Evolutionary conservation across 2,329 filamentous ascomycete species (phyloP), one percentile per base, ranked within the genome.

Genomic region (Cladophialophora yegresii): DNA sequence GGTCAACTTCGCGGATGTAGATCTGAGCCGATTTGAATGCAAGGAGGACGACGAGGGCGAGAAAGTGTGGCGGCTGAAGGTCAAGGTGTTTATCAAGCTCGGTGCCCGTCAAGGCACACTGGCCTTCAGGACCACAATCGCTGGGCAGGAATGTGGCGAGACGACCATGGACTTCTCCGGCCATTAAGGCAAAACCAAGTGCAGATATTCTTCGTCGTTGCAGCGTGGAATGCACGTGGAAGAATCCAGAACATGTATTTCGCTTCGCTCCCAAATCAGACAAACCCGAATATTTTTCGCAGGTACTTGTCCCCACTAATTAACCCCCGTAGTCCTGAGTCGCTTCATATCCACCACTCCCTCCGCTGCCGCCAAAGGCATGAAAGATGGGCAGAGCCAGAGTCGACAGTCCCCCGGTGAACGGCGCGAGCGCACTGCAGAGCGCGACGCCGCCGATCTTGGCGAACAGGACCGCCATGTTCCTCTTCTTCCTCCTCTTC

Each of bases 21-120:
- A 51, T 51, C 47, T 51, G 47, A 26, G 23, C 23, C n/a, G 23
- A 26, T 51, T 51, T 51, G 47, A 51, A 26, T 23, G 22, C 47
- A 51, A 51, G 47, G 23, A 23, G 47, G 47, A 51, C 23, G 47
- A 26, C 16, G 23, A 51, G 3, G 47, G 47, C 47, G 47, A 51
- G 23, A 51, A 26, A 51, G 47, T 51, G n/a, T 51, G 47, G 47
- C 47, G 47, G n/a, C 47, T 51, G 22, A 22, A 22, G n/a, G 47
- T 51, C 23, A 51, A 26, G n/a, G 47, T 51, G n/a, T 51, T 51
- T 51, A 51, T 51, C 47, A 51, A 51, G 47, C 47, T 51, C n/a
- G 47, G 47, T 22, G 47, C n/a, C 47, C 47, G 47, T 51, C 47
- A 51, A 51, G 47, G 47, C 47, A 51, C 47, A 26, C 47, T 51